Base-by-base conservation (phyloP, 2,329 filamentous ascomycete species). In the Coleophoma crateriformis region DNA sequence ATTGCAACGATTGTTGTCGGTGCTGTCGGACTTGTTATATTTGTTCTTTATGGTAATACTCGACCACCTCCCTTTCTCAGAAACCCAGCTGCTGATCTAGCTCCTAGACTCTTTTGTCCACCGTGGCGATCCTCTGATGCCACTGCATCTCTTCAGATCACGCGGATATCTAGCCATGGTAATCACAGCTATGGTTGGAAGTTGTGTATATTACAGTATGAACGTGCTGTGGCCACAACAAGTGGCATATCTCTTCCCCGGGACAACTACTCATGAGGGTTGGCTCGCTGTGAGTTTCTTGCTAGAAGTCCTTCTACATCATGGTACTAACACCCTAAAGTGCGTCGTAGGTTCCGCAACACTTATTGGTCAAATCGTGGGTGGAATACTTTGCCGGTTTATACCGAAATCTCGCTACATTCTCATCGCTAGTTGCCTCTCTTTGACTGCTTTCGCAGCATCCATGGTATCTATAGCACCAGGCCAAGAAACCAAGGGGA, bases 181-280 rank as follows among this genome's bases (percentile, higher is more conserved):
- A 35, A 54, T 65, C 35, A 62, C 60, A 12, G 66, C 65, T 11
- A 57, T 68, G 44, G 43, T 50, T 3, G 67, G 66, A 20, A 65
- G 67, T n/a, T 64, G 62, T 39, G 61, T 68, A 11, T 69, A 69
- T 58, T 70, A 68, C 48, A 67, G 64, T 43, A 63, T 69, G 38
- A 65, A 65, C 27, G 64, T 70, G 15, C 59, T 70, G 12, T 70
- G 67, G 67, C 67, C 67, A 1, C 54, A 56, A 15, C 67, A 67
- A 61, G 61, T 68, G 5, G 50, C 39, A 3, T 47, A 47, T 19
- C 50, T 51, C 38, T 53, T 50, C 37, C 43, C 50, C 13, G 45
- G 44, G 8, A 15, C 37, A n/a, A 35, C 44, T 32, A 48, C 50
- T 20, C 44, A 53, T 20, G 48, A 47, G 20, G 48, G 48, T 27